Evolutionary conservation across 2,329 filamentous ascomycete genomes (phyloP), one percentile per base, ranked within the genome.

Genomic region (Daldinia sp.): DNA sequence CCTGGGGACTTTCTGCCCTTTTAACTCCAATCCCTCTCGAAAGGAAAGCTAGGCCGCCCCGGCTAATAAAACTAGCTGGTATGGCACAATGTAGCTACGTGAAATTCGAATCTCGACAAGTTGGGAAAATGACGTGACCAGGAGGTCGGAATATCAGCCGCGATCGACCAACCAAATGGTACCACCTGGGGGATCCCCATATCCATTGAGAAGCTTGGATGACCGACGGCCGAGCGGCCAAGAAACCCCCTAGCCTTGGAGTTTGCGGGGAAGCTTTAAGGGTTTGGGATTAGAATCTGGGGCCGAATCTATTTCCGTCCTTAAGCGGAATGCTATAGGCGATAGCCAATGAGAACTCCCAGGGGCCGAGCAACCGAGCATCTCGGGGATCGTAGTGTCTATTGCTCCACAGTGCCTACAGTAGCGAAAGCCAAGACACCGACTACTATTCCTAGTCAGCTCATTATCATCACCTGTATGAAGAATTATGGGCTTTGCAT

Each of bases 221-320:
- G 35, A 34, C 61, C 61, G 64, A 67, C 25, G 37, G 11, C 64
- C 64, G 61, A 60, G 19, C n/a, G 11, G 29, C 64, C 37, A 27
- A 37, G 47, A 50, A 45, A 23, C 15, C 32, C 48, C 32, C 48
- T 23, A 4, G 30, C 15, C 19, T n/a, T 9, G 37, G 35, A 41
- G 35, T 23, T 30, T 61, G 64, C 54, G 61, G 64, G 57, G 64
- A 56, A 61, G 53, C 49, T 37, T 45, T 48, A 63, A 15, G 55
- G 59, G 4, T 57, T 54, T 15, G 35, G 3, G 59, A 54, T 43
- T 52, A 15, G 49, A 58, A 62, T 34, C 45, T 52, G 50, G 58
- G 54, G 47, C 17, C 39, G 49, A 47, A 45, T 45, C 23, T 47
- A 32, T 41, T 41, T 29, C 21, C n/a, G 27, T 39, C 45, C 25